A percentile compares a stretch with the other conserved stretches of the same genome.
phyloP scores from a whole-genome alignment of 2,329 filamentous ascomycete species.

The Paecilomyces variotii region DNA sequence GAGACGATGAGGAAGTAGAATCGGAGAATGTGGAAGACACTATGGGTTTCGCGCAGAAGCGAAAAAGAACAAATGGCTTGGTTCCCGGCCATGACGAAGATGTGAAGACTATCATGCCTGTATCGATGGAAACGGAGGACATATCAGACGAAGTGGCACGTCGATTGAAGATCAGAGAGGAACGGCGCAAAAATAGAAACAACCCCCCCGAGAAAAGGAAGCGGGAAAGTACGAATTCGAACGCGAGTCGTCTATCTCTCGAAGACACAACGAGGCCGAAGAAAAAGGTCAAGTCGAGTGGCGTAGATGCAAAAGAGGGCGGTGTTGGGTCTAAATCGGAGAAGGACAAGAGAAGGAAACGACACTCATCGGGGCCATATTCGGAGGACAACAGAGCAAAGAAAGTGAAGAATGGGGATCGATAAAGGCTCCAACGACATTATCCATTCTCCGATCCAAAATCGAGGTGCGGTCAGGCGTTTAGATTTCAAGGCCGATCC shows the following conservation, averaged over 20 bases:
- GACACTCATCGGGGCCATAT: neutral
- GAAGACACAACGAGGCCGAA: neutral
- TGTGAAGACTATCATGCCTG: slow-evolving; percentile 13
- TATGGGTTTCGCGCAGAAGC: slow-evolving; percentile 10
- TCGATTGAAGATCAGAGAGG: slow-evolving; percentile 36
- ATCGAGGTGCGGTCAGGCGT: neutral
- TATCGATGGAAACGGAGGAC: slow-evolving; percentile 33
- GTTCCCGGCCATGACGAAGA: slow-evolving; percentile 16
- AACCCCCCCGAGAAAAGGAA: slow-evolving; percentile 33
- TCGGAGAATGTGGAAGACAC: slow-evolving; percentile 4
- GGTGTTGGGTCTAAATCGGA: neutral
- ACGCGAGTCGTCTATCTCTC: neutral
- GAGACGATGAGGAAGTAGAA: slow-evolving; percentile 10
- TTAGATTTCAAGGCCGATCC: too few relatives aligned
- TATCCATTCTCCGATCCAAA: neutral
- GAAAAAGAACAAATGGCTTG: slow-evolving; percentile 14
- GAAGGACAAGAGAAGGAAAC: neutral
- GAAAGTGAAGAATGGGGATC: neutral
- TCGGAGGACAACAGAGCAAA: neutral
- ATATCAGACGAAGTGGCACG: slow-evolving; percentile 40
- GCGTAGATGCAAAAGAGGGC: neutral
- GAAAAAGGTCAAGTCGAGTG: neutral
- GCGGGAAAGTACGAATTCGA: slow-evolving; percentile 23
- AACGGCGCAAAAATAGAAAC: slow-evolving; percentile 23
- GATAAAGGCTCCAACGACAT: neutral